phyloP scores from a whole-genome alignment of 1,284 basidiomycete genomes.

The Trametes sp. region DNA sequence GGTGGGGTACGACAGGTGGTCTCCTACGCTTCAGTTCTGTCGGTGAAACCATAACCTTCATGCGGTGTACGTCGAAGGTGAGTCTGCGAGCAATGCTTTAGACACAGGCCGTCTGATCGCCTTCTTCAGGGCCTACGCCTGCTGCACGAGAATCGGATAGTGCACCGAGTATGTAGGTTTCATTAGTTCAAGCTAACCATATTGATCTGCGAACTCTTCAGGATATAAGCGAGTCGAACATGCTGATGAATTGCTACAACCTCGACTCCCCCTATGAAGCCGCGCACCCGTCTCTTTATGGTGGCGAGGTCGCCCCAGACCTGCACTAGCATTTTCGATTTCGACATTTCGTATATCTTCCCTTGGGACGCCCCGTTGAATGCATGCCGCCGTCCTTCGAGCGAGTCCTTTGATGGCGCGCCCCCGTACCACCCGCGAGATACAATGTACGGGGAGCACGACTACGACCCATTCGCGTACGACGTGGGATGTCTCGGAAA shows the following conservation, averaged over 20 bases:
- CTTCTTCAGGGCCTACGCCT: background rate
- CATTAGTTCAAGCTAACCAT: background rate
- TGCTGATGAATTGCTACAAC: constrained; percentile 13
- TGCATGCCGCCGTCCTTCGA: background rate
- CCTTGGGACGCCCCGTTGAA: background rate
- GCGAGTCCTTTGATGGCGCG: background rate
- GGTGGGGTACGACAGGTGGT: background rate
- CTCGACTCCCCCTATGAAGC: background rate
- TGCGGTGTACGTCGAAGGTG: constrained; percentile 16
- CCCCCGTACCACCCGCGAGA: constrained; percentile 4
- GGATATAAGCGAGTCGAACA: constrained; percentile 13
- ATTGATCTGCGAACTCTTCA: background rate
- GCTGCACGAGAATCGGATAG: constrained; percentile 3
- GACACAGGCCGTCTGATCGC: background rate
- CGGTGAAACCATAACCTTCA: constrained; percentile 1
- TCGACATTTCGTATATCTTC: constrained; percentile 9
- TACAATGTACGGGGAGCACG: background rate
- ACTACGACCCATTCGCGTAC: constrained; percentile 20
- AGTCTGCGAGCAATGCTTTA: background rate
- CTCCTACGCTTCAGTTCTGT: constrained; percentile 2
- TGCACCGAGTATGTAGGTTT: constrained; percentile 7
- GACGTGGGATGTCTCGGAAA: constrained; percentile 20
- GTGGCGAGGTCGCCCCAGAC: background rate
- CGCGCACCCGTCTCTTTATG: background rate
- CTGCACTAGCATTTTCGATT: constrained; percentile 19